phyloP scores from a whole-genome alignment of 2,329 filamentous ascomycete species.

The Corynespora cassiicola region DNA sequence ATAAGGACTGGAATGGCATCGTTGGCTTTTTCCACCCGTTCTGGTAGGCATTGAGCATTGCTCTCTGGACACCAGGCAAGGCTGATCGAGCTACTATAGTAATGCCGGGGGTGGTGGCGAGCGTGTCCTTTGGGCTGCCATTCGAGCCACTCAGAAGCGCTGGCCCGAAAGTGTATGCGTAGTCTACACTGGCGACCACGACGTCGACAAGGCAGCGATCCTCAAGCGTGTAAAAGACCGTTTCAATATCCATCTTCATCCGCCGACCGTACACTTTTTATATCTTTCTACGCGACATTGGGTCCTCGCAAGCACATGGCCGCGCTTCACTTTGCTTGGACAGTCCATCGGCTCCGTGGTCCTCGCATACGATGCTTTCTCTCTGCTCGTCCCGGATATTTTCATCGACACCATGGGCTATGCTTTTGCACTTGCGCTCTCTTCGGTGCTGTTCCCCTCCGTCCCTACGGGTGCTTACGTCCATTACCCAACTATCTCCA shows the following conservation, averaged over 20 bases:
- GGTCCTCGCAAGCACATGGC: conserved; percentile 87
- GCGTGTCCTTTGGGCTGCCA: conserved; percentile 93
- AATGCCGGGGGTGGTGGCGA: conserved; percentile 97
- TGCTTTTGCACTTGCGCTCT: conserved; percentile 84
- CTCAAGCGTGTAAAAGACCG: conserved; percentile 77
- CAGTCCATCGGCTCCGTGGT: conserved; percentile 89
- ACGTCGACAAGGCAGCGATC: conserved; percentile 80
- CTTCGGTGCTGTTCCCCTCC: conserved; percentile 78
- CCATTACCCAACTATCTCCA: conserved; percentile 97
- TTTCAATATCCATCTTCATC: conserved; percentile 90
- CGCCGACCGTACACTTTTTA: conserved; percentile 83
- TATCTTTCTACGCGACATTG: conserved; percentile 88
- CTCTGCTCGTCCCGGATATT: conserved; percentile 88
- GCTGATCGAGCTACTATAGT: conserved; percentile 55
- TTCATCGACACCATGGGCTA: conserved; percentile 99
- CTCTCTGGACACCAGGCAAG: neutral
- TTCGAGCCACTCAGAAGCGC: conserved; percentile 85
- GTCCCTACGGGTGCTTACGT: conserved; percentile 93
- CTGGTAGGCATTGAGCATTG: conserved; percentile 66
- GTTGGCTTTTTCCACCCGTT: conserved; percentile 98
- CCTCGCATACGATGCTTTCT: conserved; percentile 90
- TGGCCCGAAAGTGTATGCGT: conserved; percentile 90
- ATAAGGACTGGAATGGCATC: conserved; percentile 78
- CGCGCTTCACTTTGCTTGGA: conserved; percentile 90
- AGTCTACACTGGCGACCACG: conserved; percentile 95